phyloP scores from a whole-genome alignment of 2,329 filamentous ascomycete species.

The Sclerotinia nivalis region DNA sequence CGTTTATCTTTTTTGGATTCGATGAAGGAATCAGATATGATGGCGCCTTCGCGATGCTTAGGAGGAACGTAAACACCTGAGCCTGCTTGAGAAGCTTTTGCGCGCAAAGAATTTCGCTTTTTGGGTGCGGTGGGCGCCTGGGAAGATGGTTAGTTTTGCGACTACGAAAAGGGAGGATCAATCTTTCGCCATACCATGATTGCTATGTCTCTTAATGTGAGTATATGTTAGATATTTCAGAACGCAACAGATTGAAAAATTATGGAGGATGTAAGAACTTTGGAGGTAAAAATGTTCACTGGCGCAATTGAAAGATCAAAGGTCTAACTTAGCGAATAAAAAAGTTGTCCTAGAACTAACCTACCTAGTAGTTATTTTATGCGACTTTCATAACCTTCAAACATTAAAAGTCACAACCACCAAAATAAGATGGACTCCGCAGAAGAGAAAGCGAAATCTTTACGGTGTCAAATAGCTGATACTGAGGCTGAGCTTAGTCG shows the following conservation, averaged over 20 bases:
- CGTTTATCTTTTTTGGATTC: conserved; percentile 82
- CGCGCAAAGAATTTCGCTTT: conserved; percentile 58
- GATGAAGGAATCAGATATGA: conserved; percentile 59
- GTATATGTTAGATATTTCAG: neutral
- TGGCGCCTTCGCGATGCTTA: conserved; percentile 49
- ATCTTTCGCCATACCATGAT: conserved; percentile 26
- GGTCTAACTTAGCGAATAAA: conserved; percentile 15
- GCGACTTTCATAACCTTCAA: conserved; percentile 2
- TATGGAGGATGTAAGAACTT: neutral
- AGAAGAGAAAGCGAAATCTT: conserved; percentile 41
- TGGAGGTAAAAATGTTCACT: conserved; percentile 7
- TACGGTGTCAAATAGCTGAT: conserved; percentile 51
- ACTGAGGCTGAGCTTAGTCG: conserved; percentile 51
- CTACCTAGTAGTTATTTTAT: neutral
- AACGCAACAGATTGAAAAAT: neutral
- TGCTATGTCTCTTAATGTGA: neutral
- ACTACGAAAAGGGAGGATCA: neutral
- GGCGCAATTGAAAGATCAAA: neutral
- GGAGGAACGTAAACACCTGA: conserved; percentile 43
- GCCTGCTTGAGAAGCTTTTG: conserved; percentile 55
- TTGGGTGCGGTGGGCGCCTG: conserved; percentile 49
- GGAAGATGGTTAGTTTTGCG: conserved; percentile 28
- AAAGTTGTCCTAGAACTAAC: conserved; percentile 9
- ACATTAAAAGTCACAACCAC: neutral
- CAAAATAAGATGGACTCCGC: conserved; percentile 42